Percentiles rank a stretch among this genome's conserved stretches.
Conservation (phyloP, 805 yeast genomes). For the Spathaspora girioi region DNA sequence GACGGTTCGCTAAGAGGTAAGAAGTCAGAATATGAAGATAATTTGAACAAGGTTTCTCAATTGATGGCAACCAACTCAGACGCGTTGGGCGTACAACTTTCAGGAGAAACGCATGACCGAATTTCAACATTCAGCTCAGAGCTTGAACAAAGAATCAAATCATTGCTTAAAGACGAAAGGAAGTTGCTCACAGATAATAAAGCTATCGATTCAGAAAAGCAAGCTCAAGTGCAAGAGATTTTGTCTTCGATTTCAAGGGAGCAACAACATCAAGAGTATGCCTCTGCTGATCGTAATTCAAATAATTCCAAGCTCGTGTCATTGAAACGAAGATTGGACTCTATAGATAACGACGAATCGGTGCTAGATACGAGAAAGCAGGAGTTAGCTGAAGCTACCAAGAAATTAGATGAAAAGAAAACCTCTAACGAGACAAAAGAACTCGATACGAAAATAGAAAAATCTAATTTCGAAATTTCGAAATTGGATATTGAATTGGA, state of each 20-base stretch:
- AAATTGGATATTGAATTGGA: slow-evolving; percentile 43
- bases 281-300: slow-evolving; percentile 35
- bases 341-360: slow-evolving; percentile 35
- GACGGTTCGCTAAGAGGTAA: slow-evolving; percentile 57
- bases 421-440: slow-evolving; percentile 11
- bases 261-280: slow-evolving; percentile 40
- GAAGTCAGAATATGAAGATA: slow-evolving; percentile 27
- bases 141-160: slow-evolving; percentile 3
- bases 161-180: slow-evolving; percentile 2
- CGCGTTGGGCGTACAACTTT: background rate
- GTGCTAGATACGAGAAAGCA: slow-evolving; percentile 44
- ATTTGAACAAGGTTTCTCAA: slow-evolving; percentile 16
- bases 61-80: slow-evolving; percentile 5
- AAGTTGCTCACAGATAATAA: slow-evolving; percentile 6
- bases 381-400: slow-evolving; percentile 35
- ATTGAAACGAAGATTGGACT: slow-evolving; percentile 35
- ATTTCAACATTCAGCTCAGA: slow-evolving; percentile 2
- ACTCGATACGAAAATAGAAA: slow-evolving; percentile 26
- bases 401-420: slow-evolving; percentile 23
- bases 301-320: slow-evolving; percentile 30
- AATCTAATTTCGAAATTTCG: slow-evolving; percentile 32
- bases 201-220: slow-evolving; percentile 6
- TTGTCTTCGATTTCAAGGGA: slow-evolving; percentile 33
- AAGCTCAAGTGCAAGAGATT: slow-evolving; percentile 13
- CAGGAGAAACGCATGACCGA: background rate